phyloP scores from a whole-genome alignment of 192 early-diverging fungal species.

The Endogone sp. region DNA sequence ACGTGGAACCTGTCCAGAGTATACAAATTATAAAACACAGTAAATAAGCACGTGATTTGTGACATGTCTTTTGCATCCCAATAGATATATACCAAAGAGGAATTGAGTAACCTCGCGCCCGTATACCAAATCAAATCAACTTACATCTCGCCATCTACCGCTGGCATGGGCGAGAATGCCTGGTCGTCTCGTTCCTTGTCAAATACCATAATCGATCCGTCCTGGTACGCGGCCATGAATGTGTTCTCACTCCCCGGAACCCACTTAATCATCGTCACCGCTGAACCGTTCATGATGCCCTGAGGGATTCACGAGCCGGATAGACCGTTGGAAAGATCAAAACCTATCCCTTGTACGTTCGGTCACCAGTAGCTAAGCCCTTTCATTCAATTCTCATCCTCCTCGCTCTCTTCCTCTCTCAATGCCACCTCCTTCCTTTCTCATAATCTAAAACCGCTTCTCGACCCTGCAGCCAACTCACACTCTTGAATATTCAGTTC shows the following conservation, averaged over 20 bases:
- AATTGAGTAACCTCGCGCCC: too few species aligned
- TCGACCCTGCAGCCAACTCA: background rate
- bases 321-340: too few species aligned
- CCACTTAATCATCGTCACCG: constrained; percentile 85
- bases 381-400: too few species aligned
- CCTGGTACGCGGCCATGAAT: constrained; percentile 82
- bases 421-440: too few species aligned
- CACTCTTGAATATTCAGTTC: too few species aligned
- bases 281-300: constrained; percentile 58
- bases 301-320: constrained; percentile 13
- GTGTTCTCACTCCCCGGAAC: constrained; percentile 78
- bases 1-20: constrained; percentile 46
- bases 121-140: background rate
- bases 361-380: too few species aligned
- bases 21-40: background rate
- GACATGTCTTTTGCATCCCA: too few species aligned
- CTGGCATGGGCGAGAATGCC: constrained; percentile 25
- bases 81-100: too few species aligned
- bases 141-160: constrained; percentile 25
- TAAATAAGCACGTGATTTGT: background rate
- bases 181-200: constrained; percentile 89
- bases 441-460: too few species aligned
- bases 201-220: constrained; percentile 80
- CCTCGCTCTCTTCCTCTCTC: too few species aligned
- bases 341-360: too few species aligned